Conservation (phyloP, 768 basidiomycete genomes). For the Naganishia randhawae region DNA sequence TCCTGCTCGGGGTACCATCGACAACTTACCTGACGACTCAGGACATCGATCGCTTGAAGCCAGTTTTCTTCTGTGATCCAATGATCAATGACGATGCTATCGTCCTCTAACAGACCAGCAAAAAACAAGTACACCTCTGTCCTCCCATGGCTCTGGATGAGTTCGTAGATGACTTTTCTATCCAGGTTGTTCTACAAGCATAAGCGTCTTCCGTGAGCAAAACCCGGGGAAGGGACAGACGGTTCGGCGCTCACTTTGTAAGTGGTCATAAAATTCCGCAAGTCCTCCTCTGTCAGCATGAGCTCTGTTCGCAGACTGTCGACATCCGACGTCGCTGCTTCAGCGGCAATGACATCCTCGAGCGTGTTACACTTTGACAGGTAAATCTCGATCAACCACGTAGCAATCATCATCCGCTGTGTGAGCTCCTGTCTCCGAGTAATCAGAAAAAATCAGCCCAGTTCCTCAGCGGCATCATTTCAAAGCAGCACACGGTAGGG, state of each 20-base stretch:
- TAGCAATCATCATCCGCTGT: conserved; percentile 94
- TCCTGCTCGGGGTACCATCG: background rate
- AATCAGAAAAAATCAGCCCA: background rate
- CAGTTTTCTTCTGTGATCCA: conserved; percentile 91
- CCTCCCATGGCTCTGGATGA: conserved; percentile 88
- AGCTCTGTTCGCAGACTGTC: conserved; percentile 79
- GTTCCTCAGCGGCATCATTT: too few relatives aligned
- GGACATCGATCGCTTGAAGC: conserved; percentile 81
- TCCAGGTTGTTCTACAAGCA: conserved; percentile 70
- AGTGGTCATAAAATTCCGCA: conserved; percentile 85
- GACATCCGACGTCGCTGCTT: conserved; percentile 64
- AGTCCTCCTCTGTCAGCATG: conserved; percentile 81
- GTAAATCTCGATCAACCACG: conserved; percentile 97
- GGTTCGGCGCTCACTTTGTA: conserved; percentile 67
- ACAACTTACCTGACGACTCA: conserved; percentile 73
- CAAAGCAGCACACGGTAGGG: too few relatives aligned
- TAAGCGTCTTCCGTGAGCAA: background rate
- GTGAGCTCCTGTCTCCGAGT: conserved; percentile 67
- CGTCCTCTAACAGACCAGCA: conserved; percentile 75
- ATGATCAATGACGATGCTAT: conserved; percentile 78
- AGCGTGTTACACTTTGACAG: conserved; percentile 93
- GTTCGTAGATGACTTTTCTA: conserved; percentile 77
- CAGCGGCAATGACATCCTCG: conserved; percentile 87
- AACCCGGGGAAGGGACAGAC: background rate
- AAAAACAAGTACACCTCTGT: conserved; percentile 89